Conservation (phyloP, 192 early-diverging fungal genomes). For the Backusella tuberculispora region DNA sequence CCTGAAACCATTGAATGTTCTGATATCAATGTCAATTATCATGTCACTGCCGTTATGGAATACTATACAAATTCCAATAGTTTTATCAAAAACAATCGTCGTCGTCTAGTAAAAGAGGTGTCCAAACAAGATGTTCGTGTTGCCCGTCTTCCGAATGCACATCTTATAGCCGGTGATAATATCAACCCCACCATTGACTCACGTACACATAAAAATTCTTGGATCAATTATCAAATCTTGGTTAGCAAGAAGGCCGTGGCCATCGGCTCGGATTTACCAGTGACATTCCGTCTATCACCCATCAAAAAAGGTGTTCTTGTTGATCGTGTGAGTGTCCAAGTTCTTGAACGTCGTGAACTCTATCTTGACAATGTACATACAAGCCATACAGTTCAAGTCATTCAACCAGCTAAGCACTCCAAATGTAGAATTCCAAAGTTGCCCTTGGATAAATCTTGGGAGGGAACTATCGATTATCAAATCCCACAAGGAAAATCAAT, state of each 20-base stretch:
- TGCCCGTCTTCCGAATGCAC: slow-evolving; percentile 5
- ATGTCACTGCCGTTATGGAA: background rate
- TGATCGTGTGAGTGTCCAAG: background rate
- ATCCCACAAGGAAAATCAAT: background rate
- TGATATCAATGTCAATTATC: slow-evolving; percentile 8
- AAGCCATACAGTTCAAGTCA: background rate
- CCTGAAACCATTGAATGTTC: slow-evolving; percentile 15
- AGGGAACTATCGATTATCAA: slow-evolving; percentile 1
- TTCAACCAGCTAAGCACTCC: background rate
- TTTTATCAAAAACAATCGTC: background rate
- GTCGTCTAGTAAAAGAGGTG: background rate
- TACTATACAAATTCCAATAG: background rate
- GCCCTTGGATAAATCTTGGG: background rate
- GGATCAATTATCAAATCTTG: slow-evolving; percentile 15
- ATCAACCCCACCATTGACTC: background rate
- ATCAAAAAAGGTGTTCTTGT: background rate
- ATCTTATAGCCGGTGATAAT: slow-evolving; percentile 10
- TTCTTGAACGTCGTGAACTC: slow-evolving; percentile 8
- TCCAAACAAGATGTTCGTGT: background rate
- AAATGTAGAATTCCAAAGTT: background rate
- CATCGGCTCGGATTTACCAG: background rate
- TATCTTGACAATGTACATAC: background rate
- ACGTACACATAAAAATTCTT: background rate
- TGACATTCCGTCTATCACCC: background rate
- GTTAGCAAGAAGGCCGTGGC: slow-evolving; percentile 16